Percentiles rank a stretch among this genome's conserved stretches.
Evolutionary conservation across 345 rosid genomes (phyloP).

Genomic region (Excoecaria agallocha): DNA sequence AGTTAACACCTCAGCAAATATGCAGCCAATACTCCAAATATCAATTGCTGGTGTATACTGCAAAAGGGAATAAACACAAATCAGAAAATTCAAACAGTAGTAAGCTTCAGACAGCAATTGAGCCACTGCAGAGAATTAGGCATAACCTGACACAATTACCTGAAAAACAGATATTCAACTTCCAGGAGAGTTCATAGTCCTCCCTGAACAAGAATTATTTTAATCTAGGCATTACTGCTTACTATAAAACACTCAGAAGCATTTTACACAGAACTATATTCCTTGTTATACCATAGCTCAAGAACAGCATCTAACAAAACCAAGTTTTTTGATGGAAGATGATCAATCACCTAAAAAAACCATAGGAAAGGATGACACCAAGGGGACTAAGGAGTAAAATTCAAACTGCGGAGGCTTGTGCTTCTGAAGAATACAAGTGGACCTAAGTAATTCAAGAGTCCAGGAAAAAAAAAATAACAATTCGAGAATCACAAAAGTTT

Average conservation of each 20-base stretch:
- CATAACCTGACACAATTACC: slow-evolving; percentile 76
- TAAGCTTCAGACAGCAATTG: slow-evolving; percentile 17
- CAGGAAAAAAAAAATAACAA: neutral
- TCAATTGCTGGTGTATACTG: slow-evolving; percentile 99
- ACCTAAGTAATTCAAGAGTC: neutral
- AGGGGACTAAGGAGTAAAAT: neutral
- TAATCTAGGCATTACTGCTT: slow-evolving; percentile 80
- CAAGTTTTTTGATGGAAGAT: neutral
- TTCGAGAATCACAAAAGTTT: neutral
- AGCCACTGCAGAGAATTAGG: slow-evolving; percentile 31
- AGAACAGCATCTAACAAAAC: neutral
- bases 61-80: slow-evolving; percentile 23
- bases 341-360: neutral
- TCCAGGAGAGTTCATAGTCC: slow-evolving; percentile 99
- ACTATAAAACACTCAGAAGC: slow-evolving; percentile 46
- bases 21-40: slow-evolving; percentile 97
- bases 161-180: slow-evolving; percentile 89
- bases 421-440: neutral
- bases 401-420: neutral
- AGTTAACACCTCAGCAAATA: slow-evolving; percentile 88
- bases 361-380: neutral
- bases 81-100: slow-evolving; percentile 29
- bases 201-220: slow-evolving; percentile 99
- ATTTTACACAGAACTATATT: slow-evolving; percentile 35
- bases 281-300: slow-evolving; percentile 14